Evolutionary conservation across 805 yeast species (phyloP), one percentile per base, ranked within the genome.

Genomic region (Saccharomycopsis schoenii): DNA sequence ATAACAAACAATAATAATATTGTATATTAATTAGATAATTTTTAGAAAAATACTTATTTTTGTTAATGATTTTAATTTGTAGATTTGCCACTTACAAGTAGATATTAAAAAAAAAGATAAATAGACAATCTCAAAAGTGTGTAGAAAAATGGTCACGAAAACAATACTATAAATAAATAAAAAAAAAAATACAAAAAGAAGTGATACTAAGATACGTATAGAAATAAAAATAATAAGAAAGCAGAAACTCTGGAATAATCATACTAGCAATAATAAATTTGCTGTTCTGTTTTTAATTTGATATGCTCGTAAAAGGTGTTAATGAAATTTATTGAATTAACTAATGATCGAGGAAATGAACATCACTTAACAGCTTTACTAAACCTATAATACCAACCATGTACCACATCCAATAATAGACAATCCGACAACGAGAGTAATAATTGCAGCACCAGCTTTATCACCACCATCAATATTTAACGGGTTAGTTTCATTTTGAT

Each of bases 401-500:
- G 77, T 68, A 34, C 76, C 74, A 51, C 77, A 67, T 6, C 77
- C 77, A 19, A 80, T 68, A 29, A 80, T 68, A 0, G 78, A 72
- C 17, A 72, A 71, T 47, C 84, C 85, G 60, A 83, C 67, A 41
- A 86, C 68, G 6, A 65, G 82, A 76, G 92, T 86, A 55, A 85
- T 80, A 34, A 86, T 76, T 55, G 86, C 82, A 1, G 91, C 92
- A 57, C 90, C 92, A 1, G 86, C 90, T 60, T 73, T 75, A 65
- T 81, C 85, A 9, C 80, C 82, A 0, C 69, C 65, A 24, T 76
- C 72, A 42, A 83, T 72, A 43, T 69, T 66, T 62, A 81, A 73
- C 29, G 82, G 79, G 21, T 75, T 66, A 10, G 75, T 69, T 4
- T 42, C 60, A 60, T 75, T 73, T 11, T 78, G 71, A 19, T 66